Evolutionary conservation across 2,329 filamentous ascomycete species (phyloP).

Genomic region (Tolypocladium amazonense): DNA sequence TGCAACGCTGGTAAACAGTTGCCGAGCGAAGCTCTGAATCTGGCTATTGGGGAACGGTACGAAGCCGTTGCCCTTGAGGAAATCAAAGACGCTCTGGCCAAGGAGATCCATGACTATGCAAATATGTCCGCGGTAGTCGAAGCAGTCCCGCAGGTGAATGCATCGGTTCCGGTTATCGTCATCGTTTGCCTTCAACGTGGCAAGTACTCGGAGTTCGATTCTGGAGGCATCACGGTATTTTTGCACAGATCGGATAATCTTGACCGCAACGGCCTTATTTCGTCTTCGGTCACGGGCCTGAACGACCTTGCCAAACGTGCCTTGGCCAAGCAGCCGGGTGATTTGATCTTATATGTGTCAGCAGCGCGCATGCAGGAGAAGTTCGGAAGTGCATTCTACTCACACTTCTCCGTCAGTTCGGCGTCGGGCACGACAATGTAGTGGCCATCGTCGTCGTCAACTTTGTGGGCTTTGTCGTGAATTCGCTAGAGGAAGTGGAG

Average conservation of each 20-base stretch:
- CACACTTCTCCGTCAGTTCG: slow-evolving; percentile 81
- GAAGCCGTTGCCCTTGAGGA: slow-evolving; percentile 89
- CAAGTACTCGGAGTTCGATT: slow-evolving; percentile 87
- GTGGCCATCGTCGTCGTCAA: slow-evolving; percentile 94
- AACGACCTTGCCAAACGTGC: slow-evolving; percentile 97
- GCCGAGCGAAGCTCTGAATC: slow-evolving; percentile 92
- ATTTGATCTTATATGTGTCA: slow-evolving; percentile 59
- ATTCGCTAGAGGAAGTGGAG: slow-evolving; percentile 12
- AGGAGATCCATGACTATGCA: slow-evolving; percentile 72
- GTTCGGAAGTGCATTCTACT: slow-evolving; percentile 24
- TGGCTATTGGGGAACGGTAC: slow-evolving; percentile 97
- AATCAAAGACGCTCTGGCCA: slow-evolving; percentile 96
- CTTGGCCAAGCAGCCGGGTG: slow-evolving; percentile 81
- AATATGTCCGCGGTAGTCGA: slow-evolving; percentile 95
- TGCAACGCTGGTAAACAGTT: slow-evolving; percentile 95
- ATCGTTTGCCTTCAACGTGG: slow-evolving; percentile 87
- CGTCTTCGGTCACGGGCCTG: slow-evolving; percentile 74
- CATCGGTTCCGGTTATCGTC: slow-evolving; percentile 87
- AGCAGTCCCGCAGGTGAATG: slow-evolving; percentile 92
- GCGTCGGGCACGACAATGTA: slow-evolving; percentile 88
- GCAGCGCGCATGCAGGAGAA: not conserved
- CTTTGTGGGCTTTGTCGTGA: slow-evolving; percentile 54
- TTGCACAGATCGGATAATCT: slow-evolving; percentile 95
- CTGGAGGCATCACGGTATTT: slow-evolving; percentile 95
- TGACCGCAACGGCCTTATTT: slow-evolving; percentile 78